Conservation (phyloP, 2,329 filamentous ascomycete species). For the Claviceps sp. region DNA sequence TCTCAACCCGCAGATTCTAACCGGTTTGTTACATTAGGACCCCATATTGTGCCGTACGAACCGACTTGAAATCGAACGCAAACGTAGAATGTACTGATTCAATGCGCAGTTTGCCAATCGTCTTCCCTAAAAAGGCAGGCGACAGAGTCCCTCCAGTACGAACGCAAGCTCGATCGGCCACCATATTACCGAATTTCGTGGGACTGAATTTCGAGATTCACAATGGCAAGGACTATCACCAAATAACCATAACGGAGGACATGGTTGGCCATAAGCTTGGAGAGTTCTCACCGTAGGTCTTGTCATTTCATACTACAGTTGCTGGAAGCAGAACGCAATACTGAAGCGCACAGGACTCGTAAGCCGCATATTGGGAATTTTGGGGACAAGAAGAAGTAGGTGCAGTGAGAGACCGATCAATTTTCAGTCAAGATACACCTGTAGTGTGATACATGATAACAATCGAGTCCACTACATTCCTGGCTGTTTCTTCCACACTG, state of each 20-base stretch:
- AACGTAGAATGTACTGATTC: conserved; percentile 5
- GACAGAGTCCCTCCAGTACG: conserved; percentile 59
- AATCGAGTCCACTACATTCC: not conserved
- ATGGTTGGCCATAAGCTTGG: conserved; percentile 95
- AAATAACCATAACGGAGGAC: conserved; percentile 76
- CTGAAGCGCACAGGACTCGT: conserved; percentile 32
- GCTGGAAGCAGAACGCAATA: not conserved
- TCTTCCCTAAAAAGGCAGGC: conserved; percentile 42
- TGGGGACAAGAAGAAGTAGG: conserved; percentile 30
- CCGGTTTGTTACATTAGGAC: conserved; percentile 21
- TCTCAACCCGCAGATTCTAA: not conserved
- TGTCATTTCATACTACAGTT: not conserved
- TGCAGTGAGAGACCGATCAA: not conserved
- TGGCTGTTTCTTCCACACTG: not conserved
- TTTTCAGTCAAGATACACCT: not conserved
- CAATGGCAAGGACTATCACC: conserved; percentile 78
- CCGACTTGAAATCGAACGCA: not conserved
- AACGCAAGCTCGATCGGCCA: conserved; percentile 77
- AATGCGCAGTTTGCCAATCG: conserved; percentile 45
- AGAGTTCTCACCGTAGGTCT: conserved; percentile 74
- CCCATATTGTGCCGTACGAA: conserved; percentile 40
- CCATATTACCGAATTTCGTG: conserved; percentile 85
- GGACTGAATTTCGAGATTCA: conserved; percentile 81
- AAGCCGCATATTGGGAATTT: conserved; percentile 47
- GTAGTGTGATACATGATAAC: not conserved